These are phyloP conservation scores for Podosphaera fusca DNA, from an alignment of 2,329 filamentous ascomycete genomes.

Conservation along the genomic window DNA sequence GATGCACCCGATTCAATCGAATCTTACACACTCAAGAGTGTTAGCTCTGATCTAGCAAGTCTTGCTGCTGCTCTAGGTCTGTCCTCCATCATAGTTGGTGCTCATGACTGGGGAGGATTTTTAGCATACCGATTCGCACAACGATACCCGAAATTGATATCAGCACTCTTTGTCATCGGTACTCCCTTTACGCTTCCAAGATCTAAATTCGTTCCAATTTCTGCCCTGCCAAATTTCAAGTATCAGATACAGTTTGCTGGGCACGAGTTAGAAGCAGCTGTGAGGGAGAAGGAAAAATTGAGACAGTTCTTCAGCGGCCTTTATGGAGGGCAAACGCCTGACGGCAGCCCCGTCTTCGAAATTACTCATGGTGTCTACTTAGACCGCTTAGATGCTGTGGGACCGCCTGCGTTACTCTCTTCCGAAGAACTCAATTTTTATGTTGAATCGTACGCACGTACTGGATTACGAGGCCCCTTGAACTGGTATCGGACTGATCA, in stretches of 20 bases:
- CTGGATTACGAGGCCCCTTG: conserved; percentile 55
- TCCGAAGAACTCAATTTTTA: conserved; percentile 60
- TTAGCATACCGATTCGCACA: conserved; percentile 53
- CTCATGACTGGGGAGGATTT: conserved; percentile 72
- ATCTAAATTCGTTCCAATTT: conserved; percentile 19
- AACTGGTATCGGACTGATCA: conserved; percentile 70
- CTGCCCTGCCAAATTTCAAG: conserved; percentile 41
- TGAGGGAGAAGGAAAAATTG: conserved; percentile 37
- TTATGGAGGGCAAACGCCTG: conserved; percentile 40
- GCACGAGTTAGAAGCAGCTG: conserved; percentile 35
- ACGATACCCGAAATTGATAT: conserved; percentile 50
- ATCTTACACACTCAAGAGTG: conserved; percentile 48
- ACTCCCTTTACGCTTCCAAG: conserved; percentile 44
- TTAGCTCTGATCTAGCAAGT: conserved; percentile 51
- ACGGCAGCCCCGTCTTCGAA: conserved; percentile 33
- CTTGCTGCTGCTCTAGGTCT: conserved; percentile 31
- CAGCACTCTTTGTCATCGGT: conserved; percentile 57
- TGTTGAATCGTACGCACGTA: conserved; percentile 41
- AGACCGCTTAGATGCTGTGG: conserved; percentile 34
- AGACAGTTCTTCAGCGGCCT: conserved; percentile 46
- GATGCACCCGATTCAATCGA: conserved; percentile 37
- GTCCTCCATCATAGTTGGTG: conserved; percentile 51
- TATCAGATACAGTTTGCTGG: conserved; percentile 70
- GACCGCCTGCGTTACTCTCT: conserved; percentile 33
- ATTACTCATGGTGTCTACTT: conserved; percentile 38